phyloP scores from a whole-genome alignment of 768 basidiomycete species.

The Tulasnella sp. region DNA sequence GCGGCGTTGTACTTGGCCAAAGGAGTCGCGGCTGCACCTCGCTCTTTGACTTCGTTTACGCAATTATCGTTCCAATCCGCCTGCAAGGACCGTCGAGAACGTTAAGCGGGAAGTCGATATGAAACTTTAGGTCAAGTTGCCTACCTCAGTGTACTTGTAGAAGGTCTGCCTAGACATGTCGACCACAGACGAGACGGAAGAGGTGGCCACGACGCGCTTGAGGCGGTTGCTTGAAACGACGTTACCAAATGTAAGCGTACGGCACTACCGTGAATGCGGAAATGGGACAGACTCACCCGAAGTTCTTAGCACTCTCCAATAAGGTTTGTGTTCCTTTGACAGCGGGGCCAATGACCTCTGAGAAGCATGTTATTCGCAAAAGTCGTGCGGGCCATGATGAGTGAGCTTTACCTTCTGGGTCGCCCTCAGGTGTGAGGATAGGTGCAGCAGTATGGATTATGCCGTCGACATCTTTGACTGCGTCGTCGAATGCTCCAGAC shows the following conservation, averaged over 20 bases:
- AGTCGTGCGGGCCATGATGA: not conserved
- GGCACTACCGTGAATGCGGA: not conserved
- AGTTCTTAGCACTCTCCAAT: slow-evolving; percentile 42
- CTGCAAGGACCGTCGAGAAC: slow-evolving; percentile 33
- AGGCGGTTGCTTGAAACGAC: slow-evolving; percentile 33
- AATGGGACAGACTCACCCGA: slow-evolving; percentile 40
- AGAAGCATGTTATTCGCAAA: not conserved
- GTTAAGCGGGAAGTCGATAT: not conserved
- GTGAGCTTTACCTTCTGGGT: slow-evolving; percentile 7
- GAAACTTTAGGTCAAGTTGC: not conserved
- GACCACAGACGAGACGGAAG: slow-evolving; percentile 44
- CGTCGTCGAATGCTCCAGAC: slow-evolving; percentile 36
- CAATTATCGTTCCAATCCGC: slow-evolving; percentile 42
- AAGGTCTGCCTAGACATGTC: not conserved
- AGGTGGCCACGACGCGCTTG: slow-evolving; percentile 48
- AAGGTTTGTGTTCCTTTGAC: slow-evolving; percentile 45
- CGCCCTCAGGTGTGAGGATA: slow-evolving; percentile 15
- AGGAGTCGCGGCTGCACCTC: slow-evolving; percentile 37
- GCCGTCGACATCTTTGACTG: slow-evolving; percentile 38
- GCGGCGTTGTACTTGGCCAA: slow-evolving; percentile 39
- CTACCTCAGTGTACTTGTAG: not conserved
- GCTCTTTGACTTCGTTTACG: slow-evolving; percentile 38
- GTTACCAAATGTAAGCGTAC: not conserved
- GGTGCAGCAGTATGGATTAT: slow-evolving; percentile 39
- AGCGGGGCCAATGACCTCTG: slow-evolving; percentile 42